Evolutionary conservation across 2,329 filamentous ascomycete species (phyloP).

Genomic region (Lecanosticta acicola): DNA sequence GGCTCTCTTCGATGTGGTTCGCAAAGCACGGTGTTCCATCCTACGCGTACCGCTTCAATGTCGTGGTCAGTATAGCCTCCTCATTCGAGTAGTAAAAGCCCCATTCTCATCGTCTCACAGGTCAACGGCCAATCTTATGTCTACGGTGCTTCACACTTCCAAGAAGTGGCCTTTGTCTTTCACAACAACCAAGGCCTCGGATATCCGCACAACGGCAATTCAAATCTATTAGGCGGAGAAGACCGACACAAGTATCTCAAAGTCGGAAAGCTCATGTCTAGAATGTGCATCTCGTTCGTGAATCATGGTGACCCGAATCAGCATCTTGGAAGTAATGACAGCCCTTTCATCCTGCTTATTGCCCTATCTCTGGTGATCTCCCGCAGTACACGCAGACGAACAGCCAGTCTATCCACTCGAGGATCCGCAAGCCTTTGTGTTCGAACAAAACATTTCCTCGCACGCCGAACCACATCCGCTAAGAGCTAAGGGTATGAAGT

Average conservation of each 20-base stretch:
- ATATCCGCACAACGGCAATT: conserved; percentile 17
- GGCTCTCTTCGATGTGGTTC: conserved; percentile 20
- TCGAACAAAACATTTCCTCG: conserved; percentile 43
- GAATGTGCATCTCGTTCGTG: conserved; percentile 51
- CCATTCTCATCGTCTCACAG: neutral
- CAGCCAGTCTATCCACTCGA: conserved; percentile 44
- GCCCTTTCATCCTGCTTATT: neutral
- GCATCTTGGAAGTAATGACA: conserved; percentile 21
- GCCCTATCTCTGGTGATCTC: conserved; percentile 9
- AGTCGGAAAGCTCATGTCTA: conserved; percentile 46
- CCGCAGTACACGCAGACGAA: conserved; percentile 17
- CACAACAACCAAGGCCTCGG: conserved; percentile 44
- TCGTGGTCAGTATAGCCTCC: conserved; percentile 23
- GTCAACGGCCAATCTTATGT: conserved; percentile 27
- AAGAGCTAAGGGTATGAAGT: conserved; percentile 40
- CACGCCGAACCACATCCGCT: conserved; percentile 41
- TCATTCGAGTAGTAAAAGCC: conserved; percentile 23
- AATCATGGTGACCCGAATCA: conserved; percentile 40
- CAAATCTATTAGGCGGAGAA: conserved; percentile 21
- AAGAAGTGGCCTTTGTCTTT: conserved; percentile 52
- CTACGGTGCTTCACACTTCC: conserved; percentile 37
- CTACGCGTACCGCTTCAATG: conserved; percentile 45
- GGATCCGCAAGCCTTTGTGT: conserved; percentile 45
- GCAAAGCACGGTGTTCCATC: conserved; percentile 18
- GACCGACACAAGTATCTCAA: conserved; percentile 34